phyloP scores from a whole-genome alignment of 805 yeast genomes.

The Pichia cabralensis region DNA sequence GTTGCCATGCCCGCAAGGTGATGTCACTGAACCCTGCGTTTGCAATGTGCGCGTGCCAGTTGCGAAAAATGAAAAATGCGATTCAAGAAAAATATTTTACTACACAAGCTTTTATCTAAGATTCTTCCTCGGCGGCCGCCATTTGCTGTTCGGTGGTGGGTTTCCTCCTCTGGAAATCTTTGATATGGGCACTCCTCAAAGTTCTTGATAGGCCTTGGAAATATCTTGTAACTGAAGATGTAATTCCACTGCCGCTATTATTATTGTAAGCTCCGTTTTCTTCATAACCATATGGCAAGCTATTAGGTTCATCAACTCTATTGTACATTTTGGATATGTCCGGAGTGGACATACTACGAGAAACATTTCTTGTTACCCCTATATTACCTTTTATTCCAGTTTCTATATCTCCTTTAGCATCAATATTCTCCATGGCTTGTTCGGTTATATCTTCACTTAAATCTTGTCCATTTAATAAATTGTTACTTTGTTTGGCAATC shows the following conservation, averaged over 20 bases:
- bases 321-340: no score
- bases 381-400: no score
- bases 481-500: not conserved
- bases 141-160: conserved; percentile 13
- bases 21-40: no score
- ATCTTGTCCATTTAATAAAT: conserved; percentile 40
- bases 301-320: no score
- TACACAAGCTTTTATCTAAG: conserved; percentile 3
- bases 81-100: no score
- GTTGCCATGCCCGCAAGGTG: no score
- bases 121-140: conserved; percentile 7
- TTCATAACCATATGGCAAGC: no score
- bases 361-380: no score
- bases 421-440: conserved; percentile 45
- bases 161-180: conserved; percentile 71
- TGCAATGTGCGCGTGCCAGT: no score
- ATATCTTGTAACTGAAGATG: conserved; percentile 12
- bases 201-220: conserved; percentile 41
- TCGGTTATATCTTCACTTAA: conserved; percentile 93
- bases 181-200: conserved; percentile 68
- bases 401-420: not conserved
- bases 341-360: no score
- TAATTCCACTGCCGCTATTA: conserved; percentile 1
- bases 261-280: no score
- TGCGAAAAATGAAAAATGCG: no score